Base-by-base conservation (phyloP, 2,329 filamentous ascomycete genomes). In the Didymosphaeria variabile region DNA sequence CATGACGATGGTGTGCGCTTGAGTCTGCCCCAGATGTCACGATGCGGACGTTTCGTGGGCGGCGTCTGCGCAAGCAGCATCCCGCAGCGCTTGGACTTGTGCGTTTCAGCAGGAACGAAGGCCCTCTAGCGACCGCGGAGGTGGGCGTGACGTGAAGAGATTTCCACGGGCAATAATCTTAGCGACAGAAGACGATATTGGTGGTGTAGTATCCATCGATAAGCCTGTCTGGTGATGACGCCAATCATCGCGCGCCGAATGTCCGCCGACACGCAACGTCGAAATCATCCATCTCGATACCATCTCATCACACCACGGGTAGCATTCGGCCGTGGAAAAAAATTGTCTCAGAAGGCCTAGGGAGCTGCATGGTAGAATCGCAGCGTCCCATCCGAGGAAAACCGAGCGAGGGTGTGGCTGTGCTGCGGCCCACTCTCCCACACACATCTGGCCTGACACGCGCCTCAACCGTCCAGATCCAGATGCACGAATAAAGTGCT, bases 401-500 rank as follows among this genome's bases (percentile, higher is more conserved):
- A 34, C 50, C 50, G 36, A 40, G 38, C n/a, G n/a, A 15, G 17
- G 2, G 17, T 7, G 15, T 40, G 13, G 17, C 17, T 40, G 17
- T 17, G 38, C 38, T 40, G 38, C n/a, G 38, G 38, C 38, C 7
- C 17, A 40, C 17, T 17, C 38, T 40, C 36, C 12, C 23, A 9
- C 21, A n/a, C 15, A 19, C 29, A 5, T 32, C 50, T 52, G 12
- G 23, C 23, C 45, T 45, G 13, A 19, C 51, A 23, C 52, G 29
- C 52, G 36, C 52, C 52, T 44, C 52, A 44, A 32, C 36, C 52
- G 38, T 55, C 52, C 38, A 55, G 38, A 55, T 44, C 52, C 52
- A 44, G 38, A 44, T 44, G 15, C 10, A 13, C 17, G 52, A 45
- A 44, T 44, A 55, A 23, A 32, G 38, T 45, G 52, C 52, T 55